Evolutionary conservation across 2,329 filamentous ascomycete genomes (phyloP).

Genomic region (Arthrobotrys sinensis): DNA sequence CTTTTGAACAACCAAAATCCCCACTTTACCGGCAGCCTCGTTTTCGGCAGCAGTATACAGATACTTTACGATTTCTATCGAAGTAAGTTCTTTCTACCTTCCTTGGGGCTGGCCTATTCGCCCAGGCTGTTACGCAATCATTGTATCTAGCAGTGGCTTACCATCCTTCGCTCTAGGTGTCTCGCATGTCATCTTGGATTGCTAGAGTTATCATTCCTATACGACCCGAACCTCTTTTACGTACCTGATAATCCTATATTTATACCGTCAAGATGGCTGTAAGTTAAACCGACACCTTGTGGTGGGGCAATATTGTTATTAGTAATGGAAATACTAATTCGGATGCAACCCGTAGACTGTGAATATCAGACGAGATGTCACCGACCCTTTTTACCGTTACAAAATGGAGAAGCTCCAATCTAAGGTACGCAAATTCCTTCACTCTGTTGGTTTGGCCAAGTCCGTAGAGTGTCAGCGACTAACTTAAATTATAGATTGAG

Average conservation of each 20-base stretch:
- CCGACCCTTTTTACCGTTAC: conserved; percentile 99
- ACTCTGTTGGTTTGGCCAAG: background rate
- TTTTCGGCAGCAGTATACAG: conserved; percentile 40
- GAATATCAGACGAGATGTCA: conserved; percentile 98
- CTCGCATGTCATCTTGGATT: conserved; percentile 60
- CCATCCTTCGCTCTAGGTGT: conserved; percentile 32
- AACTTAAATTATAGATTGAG: conserved; percentile 76
- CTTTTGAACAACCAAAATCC: conserved; percentile 28
- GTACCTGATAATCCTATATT: conserved; percentile 51
- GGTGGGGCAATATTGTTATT: conserved; percentile 8
- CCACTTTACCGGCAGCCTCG: conserved; percentile 29
- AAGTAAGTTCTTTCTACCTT: conserved; percentile 41
- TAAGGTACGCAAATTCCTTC: conserved; percentile 71
- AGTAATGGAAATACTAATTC: conserved; percentile 19
- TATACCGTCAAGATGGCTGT: conserved; percentile 59
- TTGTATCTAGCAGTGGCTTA: background rate
- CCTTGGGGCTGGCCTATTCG: background rate
- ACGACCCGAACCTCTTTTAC: conserved; percentile 56
- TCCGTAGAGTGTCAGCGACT: background rate
- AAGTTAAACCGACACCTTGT: conserved; percentile 11
- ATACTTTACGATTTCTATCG: conserved; percentile 35
- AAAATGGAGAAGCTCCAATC: conserved; percentile 99
- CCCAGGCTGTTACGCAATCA: background rate
- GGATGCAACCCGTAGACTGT: conserved; percentile 72
- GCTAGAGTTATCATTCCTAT: conserved; percentile 50